Evolutionary conservation across 805 yeast species (phyloP).

Genomic region (Yamadazyma philogaea): DNA sequence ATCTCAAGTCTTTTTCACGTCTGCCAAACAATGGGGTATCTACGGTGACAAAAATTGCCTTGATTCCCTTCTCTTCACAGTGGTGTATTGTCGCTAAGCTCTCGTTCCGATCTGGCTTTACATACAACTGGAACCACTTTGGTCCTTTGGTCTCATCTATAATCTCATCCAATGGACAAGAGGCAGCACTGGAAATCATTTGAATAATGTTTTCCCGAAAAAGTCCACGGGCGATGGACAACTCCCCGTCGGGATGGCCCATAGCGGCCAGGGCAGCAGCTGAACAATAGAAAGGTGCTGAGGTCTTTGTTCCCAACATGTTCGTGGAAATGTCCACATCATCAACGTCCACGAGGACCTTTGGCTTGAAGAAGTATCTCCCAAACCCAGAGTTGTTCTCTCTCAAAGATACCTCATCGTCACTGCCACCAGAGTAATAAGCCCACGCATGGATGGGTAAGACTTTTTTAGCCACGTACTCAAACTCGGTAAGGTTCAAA

Average conservation of each 20-base stretch:
- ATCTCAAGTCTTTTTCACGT: conserved; percentile 48
- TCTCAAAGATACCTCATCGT: conserved; percentile 45
- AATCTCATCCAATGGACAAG: conserved; percentile 41
- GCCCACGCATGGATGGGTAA: conserved; percentile 35
- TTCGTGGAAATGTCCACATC: conserved; percentile 26
- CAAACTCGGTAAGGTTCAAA: conserved; percentile 38
- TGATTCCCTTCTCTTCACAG: conserved; percentile 39
- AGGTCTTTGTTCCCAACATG: conserved; percentile 29
- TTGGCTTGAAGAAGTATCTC: conserved; percentile 46
- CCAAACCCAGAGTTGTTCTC: conserved; percentile 43
- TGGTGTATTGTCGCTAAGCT: conserved; percentile 31
- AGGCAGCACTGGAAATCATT: conserved; percentile 46
- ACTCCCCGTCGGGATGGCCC: conserved; percentile 45
- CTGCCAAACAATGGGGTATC: conserved; percentile 54
- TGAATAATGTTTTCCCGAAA: conserved; percentile 42
- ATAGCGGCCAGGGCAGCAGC: conserved; percentile 46
- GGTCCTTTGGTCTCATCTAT: conserved; percentile 27
- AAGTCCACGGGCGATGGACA: conserved; percentile 38
- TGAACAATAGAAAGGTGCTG: conserved; percentile 46
- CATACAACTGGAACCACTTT: conserved; percentile 51
- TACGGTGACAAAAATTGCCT: conserved; percentile 52
- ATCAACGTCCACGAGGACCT: conserved; percentile 33
- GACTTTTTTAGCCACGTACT: conserved; percentile 33
- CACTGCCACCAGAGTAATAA: conserved; percentile 44
- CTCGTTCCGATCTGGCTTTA: conserved; percentile 34